Evolutionary conservation across 2,329 filamentous ascomycete genomes (phyloP).

Genomic region (Corinectria fuckeliana): DNA sequence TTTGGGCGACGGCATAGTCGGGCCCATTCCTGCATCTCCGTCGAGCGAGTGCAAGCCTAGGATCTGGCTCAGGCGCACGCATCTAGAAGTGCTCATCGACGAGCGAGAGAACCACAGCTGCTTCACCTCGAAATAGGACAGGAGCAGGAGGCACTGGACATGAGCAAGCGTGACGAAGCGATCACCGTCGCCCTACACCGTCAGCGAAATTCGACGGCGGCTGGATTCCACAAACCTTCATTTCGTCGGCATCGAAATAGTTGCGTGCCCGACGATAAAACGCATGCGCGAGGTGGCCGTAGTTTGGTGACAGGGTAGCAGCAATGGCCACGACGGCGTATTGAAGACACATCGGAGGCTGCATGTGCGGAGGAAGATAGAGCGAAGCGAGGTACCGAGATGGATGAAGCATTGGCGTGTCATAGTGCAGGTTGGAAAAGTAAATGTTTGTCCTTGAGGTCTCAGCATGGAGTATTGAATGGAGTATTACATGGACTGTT

Average conservation of each 20-base stretch:
- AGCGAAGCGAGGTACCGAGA: slow-evolving; percentile 33
- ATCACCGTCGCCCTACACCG: slow-evolving; percentile 32
- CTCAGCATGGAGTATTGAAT: not conserved
- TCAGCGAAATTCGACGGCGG: not conserved
- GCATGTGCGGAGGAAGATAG: slow-evolving; percentile 35
- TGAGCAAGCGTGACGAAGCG: slow-evolving; percentile 65
- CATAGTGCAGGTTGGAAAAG: slow-evolving; percentile 22
- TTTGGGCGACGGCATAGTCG: slow-evolving; percentile 72
- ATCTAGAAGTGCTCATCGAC: slow-evolving; percentile 78
- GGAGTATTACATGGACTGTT: too few species aligned
- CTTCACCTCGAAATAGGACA: slow-evolving; percentile 79
- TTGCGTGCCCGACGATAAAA: slow-evolving; percentile 32
- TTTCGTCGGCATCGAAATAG: slow-evolving; percentile 34
- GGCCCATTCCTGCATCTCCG: slow-evolving; percentile 68
- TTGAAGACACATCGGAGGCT: slow-evolving; percentile 36
- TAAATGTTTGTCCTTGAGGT: slow-evolving; percentile 27
- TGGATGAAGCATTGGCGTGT: slow-evolving; percentile 28
- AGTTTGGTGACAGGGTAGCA: slow-evolving; percentile 16
- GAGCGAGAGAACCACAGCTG: slow-evolving; percentile 82
- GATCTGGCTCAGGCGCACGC: slow-evolving; percentile 73
- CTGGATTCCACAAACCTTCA: slow-evolving; percentile 19
- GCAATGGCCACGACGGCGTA: slow-evolving; percentile 32
- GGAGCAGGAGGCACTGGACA: slow-evolving; percentile 77
- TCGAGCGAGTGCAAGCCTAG: slow-evolving; percentile 82
- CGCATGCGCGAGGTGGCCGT: slow-evolving; percentile 24